Percentiles rank a stretch among this genome's conserved stretches.
These are phyloP conservation scores for Fusarium algeriense DNA, from an alignment of 2,329 filamentous ascomycete genomes.

Conservation along the genomic window DNA sequence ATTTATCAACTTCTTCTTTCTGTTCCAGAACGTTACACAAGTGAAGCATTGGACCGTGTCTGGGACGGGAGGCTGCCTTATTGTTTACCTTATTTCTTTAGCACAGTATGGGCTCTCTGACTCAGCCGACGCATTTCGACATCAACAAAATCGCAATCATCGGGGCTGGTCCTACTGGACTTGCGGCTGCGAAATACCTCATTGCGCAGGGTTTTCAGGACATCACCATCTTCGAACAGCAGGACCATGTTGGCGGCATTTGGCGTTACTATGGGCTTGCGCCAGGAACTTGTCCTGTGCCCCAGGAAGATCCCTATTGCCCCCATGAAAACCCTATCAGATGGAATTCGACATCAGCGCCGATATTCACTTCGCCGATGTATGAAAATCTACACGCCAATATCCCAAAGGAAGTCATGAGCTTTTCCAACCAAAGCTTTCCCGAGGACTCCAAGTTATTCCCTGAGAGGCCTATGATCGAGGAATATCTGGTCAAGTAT, in stretches of 20 bases:
- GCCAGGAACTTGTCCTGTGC: constrained; percentile 66
- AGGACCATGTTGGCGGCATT: constrained; percentile 79
- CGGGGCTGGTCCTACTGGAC: constrained; percentile 83
- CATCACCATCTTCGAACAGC: constrained; percentile 86
- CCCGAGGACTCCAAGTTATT: constrained; percentile 75
- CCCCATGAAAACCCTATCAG: constrained; percentile 73
- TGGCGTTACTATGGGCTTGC: constrained; percentile 80
- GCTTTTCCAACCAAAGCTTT: constrained; percentile 78
- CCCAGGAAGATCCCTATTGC: constrained; percentile 75
- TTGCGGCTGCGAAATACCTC: constrained; percentile 85
- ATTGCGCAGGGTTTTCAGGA: constrained; percentile 76
- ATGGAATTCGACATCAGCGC: constrained; percentile 54
- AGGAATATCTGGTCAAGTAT: constrained; percentile 80
- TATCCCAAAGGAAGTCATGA: constrained; percentile 85
- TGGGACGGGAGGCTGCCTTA: background rate
- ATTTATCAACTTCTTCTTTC: background rate
- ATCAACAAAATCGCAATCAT: constrained; percentile 79
- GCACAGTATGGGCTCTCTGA: constrained; percentile 49
- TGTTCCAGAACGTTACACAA: background rate
- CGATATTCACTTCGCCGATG: constrained; percentile 83
- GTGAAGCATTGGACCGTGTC: background rate
- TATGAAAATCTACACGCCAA: constrained; percentile 89
- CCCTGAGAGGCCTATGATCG: constrained; percentile 77
- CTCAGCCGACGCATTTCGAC: constrained; percentile 54
- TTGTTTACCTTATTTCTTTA: background rate